Percentiles rank a stretch among this genome's conserved stretches.
Evolutionary conservation across 371 early-diverging fungal species (phyloP).

Genomic region (Saksenaea vasiformis): DNA sequence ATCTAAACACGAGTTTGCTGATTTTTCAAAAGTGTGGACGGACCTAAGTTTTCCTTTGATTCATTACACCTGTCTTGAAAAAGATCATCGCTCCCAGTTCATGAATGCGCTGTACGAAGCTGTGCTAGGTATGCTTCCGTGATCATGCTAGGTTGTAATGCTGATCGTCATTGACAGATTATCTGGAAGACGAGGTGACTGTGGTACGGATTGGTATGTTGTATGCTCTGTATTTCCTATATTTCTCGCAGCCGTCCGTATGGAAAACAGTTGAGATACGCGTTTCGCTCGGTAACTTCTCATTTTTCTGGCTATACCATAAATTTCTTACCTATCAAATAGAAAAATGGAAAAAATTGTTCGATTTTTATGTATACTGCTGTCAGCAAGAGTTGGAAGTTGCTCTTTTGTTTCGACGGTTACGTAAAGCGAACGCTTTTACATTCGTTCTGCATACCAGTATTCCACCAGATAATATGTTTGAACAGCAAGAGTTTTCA

Average conservation of each 20-base stretch:
- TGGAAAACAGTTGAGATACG: conserved; percentile 2
- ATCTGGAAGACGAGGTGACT: neutral
- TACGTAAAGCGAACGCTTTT: conserved; percentile 11
- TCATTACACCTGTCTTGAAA: conserved; percentile 7
- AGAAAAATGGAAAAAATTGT: conserved; percentile 1
- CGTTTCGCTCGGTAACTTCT: conserved; percentile 1
- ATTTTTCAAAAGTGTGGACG: conserved; percentile 5
- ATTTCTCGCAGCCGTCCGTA: conserved; percentile 3
- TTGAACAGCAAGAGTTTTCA: conserved; percentile 4
- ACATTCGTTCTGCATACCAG: neutral
- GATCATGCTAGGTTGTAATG: neutral
- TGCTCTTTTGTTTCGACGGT: neutral
- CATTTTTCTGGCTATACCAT: neutral
- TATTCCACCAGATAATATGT: neutral
- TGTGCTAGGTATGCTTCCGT: neutral
- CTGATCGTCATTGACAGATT: neutral
- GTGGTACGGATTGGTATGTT: conserved; percentile 6
- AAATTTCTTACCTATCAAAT: neutral
- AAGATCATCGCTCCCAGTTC: neutral
- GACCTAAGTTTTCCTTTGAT: conserved; percentile 7
- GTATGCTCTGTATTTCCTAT: conserved; percentile 11
- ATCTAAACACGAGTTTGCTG: neutral
- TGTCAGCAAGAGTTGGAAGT: neutral
- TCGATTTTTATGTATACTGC: conserved; percentile 9
- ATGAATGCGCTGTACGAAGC: conserved; percentile 8